These are phyloP conservation scores for Cadophora luteo-olivacea DNA, from an alignment of 2,329 filamentous ascomycete genomes.

Conservation along the genomic window DNA sequence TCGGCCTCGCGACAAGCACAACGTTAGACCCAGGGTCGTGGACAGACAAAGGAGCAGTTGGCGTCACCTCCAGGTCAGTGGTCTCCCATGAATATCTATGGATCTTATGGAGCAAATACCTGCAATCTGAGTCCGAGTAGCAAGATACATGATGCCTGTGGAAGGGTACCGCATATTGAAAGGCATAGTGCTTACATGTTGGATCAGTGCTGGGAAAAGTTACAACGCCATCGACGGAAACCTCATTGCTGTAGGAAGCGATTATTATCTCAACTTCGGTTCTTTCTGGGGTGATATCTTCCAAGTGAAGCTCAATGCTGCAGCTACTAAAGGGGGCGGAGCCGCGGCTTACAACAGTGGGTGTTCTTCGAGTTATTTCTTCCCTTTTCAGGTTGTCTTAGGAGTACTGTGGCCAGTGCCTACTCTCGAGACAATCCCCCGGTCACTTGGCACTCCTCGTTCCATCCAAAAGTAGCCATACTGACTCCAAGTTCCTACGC, in stretches of 20 bases:
- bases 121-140: too few relatives aligned
- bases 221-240: constrained; percentile 70
- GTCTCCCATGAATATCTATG: too few relatives aligned
- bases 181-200: background rate
- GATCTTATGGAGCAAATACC: too few relatives aligned
- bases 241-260: constrained; percentile 51
- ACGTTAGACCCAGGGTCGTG: constrained; percentile 61
- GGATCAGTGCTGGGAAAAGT: constrained; percentile 43
- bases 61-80: constrained; percentile 51
- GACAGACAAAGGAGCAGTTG: constrained; percentile 63
- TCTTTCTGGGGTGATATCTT: constrained; percentile 73
- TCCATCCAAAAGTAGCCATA: too few relatives aligned
- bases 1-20: constrained; percentile 53
- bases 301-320: constrained; percentile 57
- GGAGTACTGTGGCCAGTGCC: too few relatives aligned
- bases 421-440: too few relatives aligned
- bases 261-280: constrained; percentile 65
- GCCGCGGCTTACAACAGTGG: constrained; percentile 48
- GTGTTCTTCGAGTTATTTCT: too few relatives aligned
- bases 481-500: too few relatives aligned
- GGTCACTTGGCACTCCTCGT: too few relatives aligned
- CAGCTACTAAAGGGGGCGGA: constrained; percentile 42
- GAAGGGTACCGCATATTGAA: background rate
- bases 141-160: too few relatives aligned
- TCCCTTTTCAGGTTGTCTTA: too few relatives aligned